Evolutionary conservation across 495 filamentous ascomycete genomes (phyloP), one percentile per base, ranked within the genome.

Genomic region (Filosporella fistucella): DNA sequence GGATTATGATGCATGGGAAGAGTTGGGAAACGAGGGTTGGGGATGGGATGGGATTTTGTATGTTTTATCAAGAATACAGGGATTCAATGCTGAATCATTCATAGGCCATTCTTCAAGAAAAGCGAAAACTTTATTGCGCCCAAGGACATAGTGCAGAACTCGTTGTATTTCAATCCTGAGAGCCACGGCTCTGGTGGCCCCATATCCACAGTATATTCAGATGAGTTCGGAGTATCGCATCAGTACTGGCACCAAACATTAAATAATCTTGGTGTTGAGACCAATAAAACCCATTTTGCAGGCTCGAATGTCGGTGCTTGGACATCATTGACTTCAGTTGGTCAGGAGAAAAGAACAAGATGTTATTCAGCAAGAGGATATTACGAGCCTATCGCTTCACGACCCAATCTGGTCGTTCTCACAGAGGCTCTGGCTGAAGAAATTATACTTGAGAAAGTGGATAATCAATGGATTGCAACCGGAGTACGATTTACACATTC

Each of bases 11-110:
- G 53, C 53, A 11, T 74, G 68, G 69, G 64, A 36, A 1, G 33
- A 48, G 11, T 49, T 69, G 3, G 68, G 69, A 9, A 70, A 67
- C 32, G 43, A 50, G 12, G 63, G 62, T 14, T 72, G 68, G 68
- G 58, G 57, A 17, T 75, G 65, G 66, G 54, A 65, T 0, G 35
- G 29, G 25, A 20, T 42, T 11, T 23, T 42, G 39, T 42, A 7
- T 8, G 39, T 26, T 25, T 14, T 8, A 22, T 14, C 18, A 22
- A 5, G 14, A 22, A 4, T 42, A 3, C 17, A 3, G 6, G 12
- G 11, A 26, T 42, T 26, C 18, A 24, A 7, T 22, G 23, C 23
- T 14, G 17, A 28, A 24, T 13, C 5, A 5, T n/a, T 12, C 14
- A 26, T 26, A 42, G 39, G 29, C 39, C 18, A 4, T 42, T 42